A percentile compares a stretch with the other conserved stretches of the same genome.
Evolutionary conservation across 257 asterid genomes (phyloP).

Genomic region (Capsicum chinense): DNA sequence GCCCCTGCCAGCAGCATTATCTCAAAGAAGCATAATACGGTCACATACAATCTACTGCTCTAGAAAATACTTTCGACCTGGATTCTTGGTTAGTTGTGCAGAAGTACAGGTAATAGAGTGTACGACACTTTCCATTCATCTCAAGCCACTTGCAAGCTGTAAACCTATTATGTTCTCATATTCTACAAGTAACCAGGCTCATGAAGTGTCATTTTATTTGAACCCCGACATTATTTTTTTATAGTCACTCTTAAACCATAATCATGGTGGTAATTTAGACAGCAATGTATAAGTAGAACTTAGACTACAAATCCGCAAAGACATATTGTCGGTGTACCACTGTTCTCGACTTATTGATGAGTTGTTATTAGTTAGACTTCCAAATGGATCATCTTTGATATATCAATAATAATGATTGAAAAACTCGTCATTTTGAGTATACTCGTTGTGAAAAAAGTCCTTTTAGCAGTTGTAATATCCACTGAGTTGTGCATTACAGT

Average conservation of each 20-base stretch:
- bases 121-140: not conserved
- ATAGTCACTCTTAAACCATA: not conserved
- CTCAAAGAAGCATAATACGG: not conserved
- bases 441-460: not conserved
- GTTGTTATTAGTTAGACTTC: slow-evolving; percentile 1
- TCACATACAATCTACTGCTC: not conserved
- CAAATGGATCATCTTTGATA: not conserved
- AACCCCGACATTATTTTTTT: not conserved
- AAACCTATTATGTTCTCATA: not conserved
- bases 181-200: not conserved
- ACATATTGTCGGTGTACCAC: not conserved
- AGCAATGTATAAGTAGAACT: not conserved
- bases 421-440: not conserved
- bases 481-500: slow-evolving; percentile 7
- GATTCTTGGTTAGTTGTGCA: not conserved
- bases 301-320: slow-evolving; percentile 13
- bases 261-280: not conserved
- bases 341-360: not conserved
- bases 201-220: not conserved
- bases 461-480: slow-evolving; percentile 11
- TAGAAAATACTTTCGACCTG: not conserved
- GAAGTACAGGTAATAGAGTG: not conserved
- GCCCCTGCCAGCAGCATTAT: not conserved
- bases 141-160: not conserved
- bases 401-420: not conserved